These are phyloP conservation scores for Paracamarosporium sp. DNA, from an alignment of 2,329 filamentous ascomycete genomes.

Conservation along the genomic window DNA sequence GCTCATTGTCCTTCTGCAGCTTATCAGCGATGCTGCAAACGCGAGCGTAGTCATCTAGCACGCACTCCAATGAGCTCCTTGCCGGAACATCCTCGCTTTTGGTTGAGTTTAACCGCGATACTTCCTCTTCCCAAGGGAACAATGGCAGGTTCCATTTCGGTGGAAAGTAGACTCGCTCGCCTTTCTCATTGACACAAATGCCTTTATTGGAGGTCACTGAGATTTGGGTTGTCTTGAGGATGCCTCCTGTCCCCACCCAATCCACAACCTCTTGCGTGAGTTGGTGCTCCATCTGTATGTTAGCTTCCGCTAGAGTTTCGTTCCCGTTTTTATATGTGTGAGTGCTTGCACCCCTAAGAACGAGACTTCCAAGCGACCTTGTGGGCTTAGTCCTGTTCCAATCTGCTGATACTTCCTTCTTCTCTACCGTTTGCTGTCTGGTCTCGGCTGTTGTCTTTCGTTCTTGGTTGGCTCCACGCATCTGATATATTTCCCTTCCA, in stretches of 20 bases:
- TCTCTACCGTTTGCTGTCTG: not conserved
- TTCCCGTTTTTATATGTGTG: not conserved
- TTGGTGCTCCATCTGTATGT: not conserved
- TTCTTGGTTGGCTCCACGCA: not conserved
- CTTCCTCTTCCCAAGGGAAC: conserved; percentile 4
- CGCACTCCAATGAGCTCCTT: conserved; percentile 2
- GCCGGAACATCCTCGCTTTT: not conserved
- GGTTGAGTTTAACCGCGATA: not conserved
- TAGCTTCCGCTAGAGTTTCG: not conserved
- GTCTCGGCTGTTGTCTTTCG: not conserved
- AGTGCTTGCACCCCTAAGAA: not conserved
- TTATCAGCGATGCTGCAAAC: not conserved
- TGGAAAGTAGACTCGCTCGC: not conserved
- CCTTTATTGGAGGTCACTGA: not conserved
- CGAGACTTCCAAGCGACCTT: not conserved
- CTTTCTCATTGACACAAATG: not conserved
- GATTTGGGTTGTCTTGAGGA: not conserved
- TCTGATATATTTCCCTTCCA: not conserved
- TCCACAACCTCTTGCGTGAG: not conserved
- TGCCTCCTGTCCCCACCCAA: not conserved
- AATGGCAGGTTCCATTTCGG: conserved; percentile 1
- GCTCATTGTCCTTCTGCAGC: not conserved
- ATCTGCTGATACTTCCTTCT: not conserved
- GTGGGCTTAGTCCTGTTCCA: not conserved
- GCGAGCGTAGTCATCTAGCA: not conserved